phyloP scores from a whole-genome alignment of 1,284 basidiomycete species.

The Austropuccinia psidii region DNA sequence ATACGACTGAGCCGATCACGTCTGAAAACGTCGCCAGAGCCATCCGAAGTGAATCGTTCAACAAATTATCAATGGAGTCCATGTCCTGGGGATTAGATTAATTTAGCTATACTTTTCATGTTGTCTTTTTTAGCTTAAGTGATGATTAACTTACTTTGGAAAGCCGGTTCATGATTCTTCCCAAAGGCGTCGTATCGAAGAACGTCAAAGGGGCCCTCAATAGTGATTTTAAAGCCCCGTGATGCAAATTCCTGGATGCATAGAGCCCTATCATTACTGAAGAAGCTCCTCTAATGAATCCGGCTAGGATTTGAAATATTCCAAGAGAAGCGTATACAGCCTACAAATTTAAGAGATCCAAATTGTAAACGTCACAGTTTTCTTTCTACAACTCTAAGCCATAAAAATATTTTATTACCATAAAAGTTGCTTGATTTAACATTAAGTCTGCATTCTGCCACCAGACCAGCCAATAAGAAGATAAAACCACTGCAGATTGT shows the following conservation, averaged over 20 bases:
- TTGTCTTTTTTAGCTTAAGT: background rate
- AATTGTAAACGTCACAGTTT: too few species aligned
- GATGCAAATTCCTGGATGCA: background rate
- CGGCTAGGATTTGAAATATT: background rate
- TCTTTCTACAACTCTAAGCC: too few species aligned
- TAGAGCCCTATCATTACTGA: background rate
- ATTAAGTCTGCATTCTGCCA: constrained; percentile 41
- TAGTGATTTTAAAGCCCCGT: background rate
- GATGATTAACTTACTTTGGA: background rate
- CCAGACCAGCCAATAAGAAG: constrained; percentile 49
- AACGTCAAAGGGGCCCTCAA: background rate
- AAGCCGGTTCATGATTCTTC: constrained; percentile 11
- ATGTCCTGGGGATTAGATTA: constrained; percentile 56
- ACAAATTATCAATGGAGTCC: constrained; percentile 73
- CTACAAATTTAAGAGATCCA: background rate
- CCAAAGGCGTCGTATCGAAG: constrained; percentile 22
- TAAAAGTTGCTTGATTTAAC: background rate
- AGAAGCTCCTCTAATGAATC: background rate
- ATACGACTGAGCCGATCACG: constrained; percentile 55
- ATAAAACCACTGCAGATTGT: constrained; percentile 56
- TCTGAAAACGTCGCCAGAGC: constrained; percentile 53
- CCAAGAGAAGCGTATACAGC: constrained; percentile 2
- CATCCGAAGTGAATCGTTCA: constrained; percentile 48
- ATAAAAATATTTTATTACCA: constrained; percentile 2
- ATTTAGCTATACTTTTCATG: constrained; percentile 41